These are phyloP conservation scores for Cryphonectria nitschkei DNA, from an alignment of 2,329 filamentous ascomycete genomes.

Conservation along the genomic window DNA sequence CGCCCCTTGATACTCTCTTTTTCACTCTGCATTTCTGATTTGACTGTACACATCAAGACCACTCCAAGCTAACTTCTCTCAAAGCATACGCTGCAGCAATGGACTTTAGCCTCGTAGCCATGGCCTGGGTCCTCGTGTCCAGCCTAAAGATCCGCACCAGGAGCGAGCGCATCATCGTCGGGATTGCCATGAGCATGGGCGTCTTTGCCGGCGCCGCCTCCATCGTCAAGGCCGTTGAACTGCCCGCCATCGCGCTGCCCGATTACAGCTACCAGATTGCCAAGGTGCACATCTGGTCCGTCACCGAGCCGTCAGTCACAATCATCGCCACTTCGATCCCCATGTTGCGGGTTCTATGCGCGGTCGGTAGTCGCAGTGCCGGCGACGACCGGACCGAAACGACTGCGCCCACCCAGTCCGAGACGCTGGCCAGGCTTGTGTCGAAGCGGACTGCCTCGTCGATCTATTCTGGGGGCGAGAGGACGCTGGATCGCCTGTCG, in stretches of 20 bases:
- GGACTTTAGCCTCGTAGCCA: slow-evolving; percentile 61
- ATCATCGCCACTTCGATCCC: slow-evolving; percentile 13
- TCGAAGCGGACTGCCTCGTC: background rate
- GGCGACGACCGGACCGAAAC: no score
- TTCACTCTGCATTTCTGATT: background rate
- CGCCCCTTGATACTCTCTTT: background rate
- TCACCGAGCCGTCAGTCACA: slow-evolving; percentile 6
- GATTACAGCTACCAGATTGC: background rate
- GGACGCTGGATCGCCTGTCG: background rate
- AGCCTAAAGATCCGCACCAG: background rate
- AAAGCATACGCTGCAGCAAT: slow-evolving; percentile 35
- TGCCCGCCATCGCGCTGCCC: background rate
- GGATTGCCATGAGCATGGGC: slow-evolving; percentile 12
- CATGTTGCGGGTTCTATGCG: slow-evolving; percentile 1
- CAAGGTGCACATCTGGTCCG: slow-evolving; percentile 8
- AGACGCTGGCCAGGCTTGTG: background rate
- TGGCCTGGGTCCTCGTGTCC: slow-evolving; percentile 54
- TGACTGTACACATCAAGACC: no score
- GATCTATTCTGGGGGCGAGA: background rate
- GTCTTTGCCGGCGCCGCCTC: slow-evolving; percentile 6
- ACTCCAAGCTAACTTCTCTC: background rate
- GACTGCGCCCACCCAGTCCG: background rate
- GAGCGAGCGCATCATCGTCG: slow-evolving; percentile 1
- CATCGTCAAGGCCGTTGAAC: slow-evolving; percentile 6
- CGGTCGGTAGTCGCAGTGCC: background rate